Conservation (phyloP, 2,329 filamentous ascomycete species). For the Coniochaeta hoffmannii region DNA sequence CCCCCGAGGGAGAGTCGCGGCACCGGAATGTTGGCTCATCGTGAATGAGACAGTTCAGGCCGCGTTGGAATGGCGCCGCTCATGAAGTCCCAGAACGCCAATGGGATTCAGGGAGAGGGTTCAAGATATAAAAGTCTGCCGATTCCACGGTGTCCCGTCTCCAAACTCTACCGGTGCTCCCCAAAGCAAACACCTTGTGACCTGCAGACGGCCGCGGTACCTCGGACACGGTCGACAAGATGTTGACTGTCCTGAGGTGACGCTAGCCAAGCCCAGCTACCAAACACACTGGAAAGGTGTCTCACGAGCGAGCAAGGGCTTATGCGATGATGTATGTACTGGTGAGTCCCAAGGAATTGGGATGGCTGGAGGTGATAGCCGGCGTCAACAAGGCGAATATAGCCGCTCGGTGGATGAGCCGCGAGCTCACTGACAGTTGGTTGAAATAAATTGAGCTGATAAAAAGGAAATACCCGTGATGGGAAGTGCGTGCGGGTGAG, state of each 20-base stretch:
- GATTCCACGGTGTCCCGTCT: not conserved
- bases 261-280: not conserved
- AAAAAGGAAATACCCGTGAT: not conserved
- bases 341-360: not conserved
- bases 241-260: not conserved
- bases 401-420: not conserved
- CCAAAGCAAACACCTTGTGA: not conserved
- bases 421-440: not conserved
- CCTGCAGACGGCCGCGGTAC: not conserved
- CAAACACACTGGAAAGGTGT: not conserved
- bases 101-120: not conserved
- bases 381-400: not conserved
- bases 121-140: not conserved
- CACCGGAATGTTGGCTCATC: conserved; percentile 40
- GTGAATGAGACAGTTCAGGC: conserved; percentile 17
- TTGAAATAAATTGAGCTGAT: not conserved
- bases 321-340: not conserved
- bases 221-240: not conserved
- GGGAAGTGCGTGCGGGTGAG: not conserved
- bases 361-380: not conserved
- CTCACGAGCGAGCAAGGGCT: not conserved
- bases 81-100: not conserved
- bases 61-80: not conserved
- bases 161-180: not conserved
- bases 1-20: conserved; percentile 35